These are phyloP conservation scores for Penicillium crystallinum DNA, from an alignment of 495 filamentous ascomycete species.

Conservation along the genomic window DNA sequence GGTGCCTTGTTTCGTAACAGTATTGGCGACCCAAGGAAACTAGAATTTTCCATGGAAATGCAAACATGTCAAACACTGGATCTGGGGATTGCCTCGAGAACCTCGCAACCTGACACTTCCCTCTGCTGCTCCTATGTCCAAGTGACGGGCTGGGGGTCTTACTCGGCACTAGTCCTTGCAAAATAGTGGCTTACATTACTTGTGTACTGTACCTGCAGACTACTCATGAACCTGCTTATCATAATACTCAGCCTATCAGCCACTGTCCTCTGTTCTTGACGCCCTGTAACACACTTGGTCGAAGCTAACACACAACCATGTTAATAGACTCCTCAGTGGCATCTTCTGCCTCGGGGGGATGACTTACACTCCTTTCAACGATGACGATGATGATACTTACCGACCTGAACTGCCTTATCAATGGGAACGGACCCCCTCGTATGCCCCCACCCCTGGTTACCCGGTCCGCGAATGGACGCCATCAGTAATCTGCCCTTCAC, in stretches of 20 bases:
- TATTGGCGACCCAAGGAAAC: too few species aligned
- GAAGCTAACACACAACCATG: constrained; percentile 2
- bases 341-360: constrained; percentile 15
- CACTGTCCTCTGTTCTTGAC: constrained; percentile 5
- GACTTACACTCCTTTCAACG: constrained; percentile 12
- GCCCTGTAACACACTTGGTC: background rate
- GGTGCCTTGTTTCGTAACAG: too few species aligned
- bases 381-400: constrained; percentile 11
- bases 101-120: too few species aligned
- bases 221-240: constrained; percentile 19
- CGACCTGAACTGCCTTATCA: constrained; percentile 2
- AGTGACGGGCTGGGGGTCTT: constrained; percentile 10
- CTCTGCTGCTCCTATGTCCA: constrained; percentile 12
- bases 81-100: too few species aligned
- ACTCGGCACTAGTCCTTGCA: constrained; percentile 9
- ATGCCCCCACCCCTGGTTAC: constrained; percentile 5
- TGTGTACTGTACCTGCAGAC: constrained; percentile 12
- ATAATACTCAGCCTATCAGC: constrained; percentile 19
- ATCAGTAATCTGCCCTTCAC: constrained; percentile 2
- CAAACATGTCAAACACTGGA: too few species aligned
- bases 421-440: constrained; percentile 8
- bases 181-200: constrained; percentile 11
- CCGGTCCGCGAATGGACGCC: background rate
- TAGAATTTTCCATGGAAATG: too few species aligned
- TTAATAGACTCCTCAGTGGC: constrained; percentile 9